phyloP scores from a whole-genome alignment of 2,329 filamentous ascomycete genomes.

The Beauveria brongniartii region DNA sequence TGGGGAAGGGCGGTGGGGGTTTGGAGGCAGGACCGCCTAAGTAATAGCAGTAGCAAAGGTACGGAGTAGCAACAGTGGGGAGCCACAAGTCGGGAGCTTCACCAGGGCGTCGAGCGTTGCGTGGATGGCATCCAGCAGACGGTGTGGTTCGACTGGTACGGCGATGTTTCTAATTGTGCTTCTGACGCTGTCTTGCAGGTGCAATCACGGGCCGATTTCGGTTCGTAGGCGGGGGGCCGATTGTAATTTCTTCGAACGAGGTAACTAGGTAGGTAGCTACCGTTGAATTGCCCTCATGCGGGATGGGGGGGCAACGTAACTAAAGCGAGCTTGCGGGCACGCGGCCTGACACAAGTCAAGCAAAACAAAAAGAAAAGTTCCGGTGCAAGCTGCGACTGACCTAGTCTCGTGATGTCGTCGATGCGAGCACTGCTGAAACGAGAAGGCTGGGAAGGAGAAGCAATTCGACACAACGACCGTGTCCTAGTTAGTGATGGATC shows the following conservation, averaged over 20 bases:
- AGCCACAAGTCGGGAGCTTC: not conserved
- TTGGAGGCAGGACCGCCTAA: not conserved
- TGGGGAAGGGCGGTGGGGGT: conserved; percentile 12
- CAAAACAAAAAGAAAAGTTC: not conserved
- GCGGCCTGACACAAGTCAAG: not conserved
- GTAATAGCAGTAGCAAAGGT: not conserved
- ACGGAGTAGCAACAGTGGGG: not conserved
- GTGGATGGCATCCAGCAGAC: not conserved
- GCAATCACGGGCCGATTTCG: not conserved
- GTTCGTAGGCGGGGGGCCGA: not conserved
- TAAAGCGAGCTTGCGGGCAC: conserved; percentile 1
- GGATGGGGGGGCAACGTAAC: not conserved
- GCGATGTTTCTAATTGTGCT: not conserved
- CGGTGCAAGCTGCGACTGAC: not conserved
- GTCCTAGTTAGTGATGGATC: conserved; percentile 6
- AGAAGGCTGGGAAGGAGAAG: conserved; percentile 2
- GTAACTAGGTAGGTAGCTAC: not conserved
- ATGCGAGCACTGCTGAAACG: not conserved
- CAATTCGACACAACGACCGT: conserved; percentile 4
- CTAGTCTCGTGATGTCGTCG: not conserved
- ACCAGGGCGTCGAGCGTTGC: not conserved
- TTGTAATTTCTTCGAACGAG: not conserved
- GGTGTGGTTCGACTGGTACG: not conserved
- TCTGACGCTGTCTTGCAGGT: not conserved
- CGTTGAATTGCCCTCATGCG: conserved; percentile 3